These are phyloP conservation scores for Rhodocollybia butyracea DNA, from an alignment of 768 basidiomycete genomes.

Conservation along the genomic window DNA sequence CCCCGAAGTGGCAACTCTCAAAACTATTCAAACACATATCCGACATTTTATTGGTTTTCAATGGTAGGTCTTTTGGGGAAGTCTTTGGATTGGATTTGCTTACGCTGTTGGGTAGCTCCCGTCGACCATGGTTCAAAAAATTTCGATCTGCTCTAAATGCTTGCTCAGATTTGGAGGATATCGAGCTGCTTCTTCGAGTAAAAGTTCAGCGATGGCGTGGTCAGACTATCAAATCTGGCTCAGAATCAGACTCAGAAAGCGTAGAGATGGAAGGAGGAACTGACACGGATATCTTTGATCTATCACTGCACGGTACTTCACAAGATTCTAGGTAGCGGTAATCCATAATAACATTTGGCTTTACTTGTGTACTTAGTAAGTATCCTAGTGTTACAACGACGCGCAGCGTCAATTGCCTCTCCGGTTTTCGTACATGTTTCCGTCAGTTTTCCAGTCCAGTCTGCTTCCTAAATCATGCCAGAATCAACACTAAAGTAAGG, in stretches of 20 bases:
- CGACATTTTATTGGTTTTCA: constrained; percentile 67
- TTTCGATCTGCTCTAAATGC: constrained; percentile 27
- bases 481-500: too few species aligned
- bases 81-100: background rate
- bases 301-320: too few species aligned
- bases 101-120: constrained; percentile 15
- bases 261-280: background rate
- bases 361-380: too few species aligned
- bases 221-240: background rate
- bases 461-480: too few species aligned
- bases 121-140: constrained; percentile 33
- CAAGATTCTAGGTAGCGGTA: too few species aligned
- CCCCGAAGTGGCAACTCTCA: constrained; percentile 44
- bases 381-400: too few species aligned
- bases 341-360: too few species aligned
- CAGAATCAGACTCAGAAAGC: background rate
- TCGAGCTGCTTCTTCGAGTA: constrained; percentile 23
- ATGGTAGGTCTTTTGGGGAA: constrained; percentile 41
- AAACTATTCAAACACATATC: constrained; percentile 60
- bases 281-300: background rate
- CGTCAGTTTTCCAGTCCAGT: too few species aligned
- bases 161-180: constrained; percentile 28
- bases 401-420: too few species aligned
- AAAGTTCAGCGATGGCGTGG: constrained; percentile 34
- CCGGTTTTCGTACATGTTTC: too few species aligned